These are phyloP conservation scores for Colletotrichum spinosum DNA, from an alignment of 2,329 filamentous ascomycete species.

Conservation along the genomic window DNA sequence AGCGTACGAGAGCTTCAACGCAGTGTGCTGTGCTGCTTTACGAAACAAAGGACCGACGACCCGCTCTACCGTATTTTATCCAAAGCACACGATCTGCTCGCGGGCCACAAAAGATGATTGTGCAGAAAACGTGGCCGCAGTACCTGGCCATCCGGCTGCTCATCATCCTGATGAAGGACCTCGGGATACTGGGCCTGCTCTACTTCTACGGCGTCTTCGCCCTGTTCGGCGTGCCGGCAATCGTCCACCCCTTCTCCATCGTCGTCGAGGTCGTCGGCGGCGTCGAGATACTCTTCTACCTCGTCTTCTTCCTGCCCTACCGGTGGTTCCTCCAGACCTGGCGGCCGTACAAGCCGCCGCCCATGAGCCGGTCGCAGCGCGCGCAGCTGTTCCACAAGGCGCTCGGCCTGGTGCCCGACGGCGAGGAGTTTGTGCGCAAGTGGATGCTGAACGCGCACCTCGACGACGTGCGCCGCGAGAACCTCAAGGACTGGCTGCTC, in stretches of 20 bases:
- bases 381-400: slow-evolving; percentile 24
- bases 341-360: slow-evolving; percentile 20
- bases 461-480: slow-evolving; percentile 67
- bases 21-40: no score
- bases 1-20: no score
- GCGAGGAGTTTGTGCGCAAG: slow-evolving; percentile 62
- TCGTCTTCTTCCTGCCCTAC: slow-evolving; percentile 56
- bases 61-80: no score
- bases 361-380: slow-evolving; percentile 19
- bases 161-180: slow-evolving; percentile 27
- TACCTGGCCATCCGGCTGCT: slow-evolving; percentile 25
- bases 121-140: slow-evolving; percentile 34
- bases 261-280: slow-evolving; percentile 40
- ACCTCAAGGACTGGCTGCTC: slow-evolving; percentile 69
- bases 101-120: slow-evolving; percentile 16
- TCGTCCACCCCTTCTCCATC: slow-evolving; percentile 42
- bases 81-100: neutral
- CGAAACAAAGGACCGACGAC: no score
- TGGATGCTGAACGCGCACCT: slow-evolving; percentile 69
- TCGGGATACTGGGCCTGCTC: slow-evolving; percentile 34
- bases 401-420: slow-evolving; percentile 56
- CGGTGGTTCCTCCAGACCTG: slow-evolving; percentile 49
- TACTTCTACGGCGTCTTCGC: slow-evolving; percentile 40
- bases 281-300: slow-evolving; percentile 57
- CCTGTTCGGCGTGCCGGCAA: slow-evolving; percentile 38